Evolutionary conservation across 805 yeast species (phyloP).

Genomic region (Ogataea neopini): DNA sequence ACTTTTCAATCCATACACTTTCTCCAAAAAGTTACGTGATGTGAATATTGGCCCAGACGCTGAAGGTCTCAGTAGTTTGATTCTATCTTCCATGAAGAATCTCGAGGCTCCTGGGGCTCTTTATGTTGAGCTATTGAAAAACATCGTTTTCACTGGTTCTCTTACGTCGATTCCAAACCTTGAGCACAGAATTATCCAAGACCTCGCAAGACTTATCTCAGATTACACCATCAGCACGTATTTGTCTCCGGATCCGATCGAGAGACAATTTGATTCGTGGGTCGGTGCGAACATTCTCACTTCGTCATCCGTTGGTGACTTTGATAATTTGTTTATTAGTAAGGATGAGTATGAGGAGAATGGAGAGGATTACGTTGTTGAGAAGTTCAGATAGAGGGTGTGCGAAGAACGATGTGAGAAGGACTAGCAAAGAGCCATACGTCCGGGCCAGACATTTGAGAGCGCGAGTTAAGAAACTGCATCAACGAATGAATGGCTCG

Average conservation of each 20-base stretch:
- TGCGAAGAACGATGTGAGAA: too few species aligned
- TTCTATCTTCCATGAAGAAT: constrained; percentile 45
- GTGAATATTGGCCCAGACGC: constrained; percentile 51
- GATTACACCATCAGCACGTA: constrained; percentile 45
- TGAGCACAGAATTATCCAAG: constrained; percentile 54
- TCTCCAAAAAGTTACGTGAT: constrained; percentile 40
- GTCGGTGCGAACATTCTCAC: constrained; percentile 73
- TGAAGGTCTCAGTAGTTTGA: constrained; percentile 48
- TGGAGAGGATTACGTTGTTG: constrained; percentile 50
- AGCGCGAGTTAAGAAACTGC: too few species aligned
- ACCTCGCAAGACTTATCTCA: constrained; percentile 55
- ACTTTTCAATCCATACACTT: constrained; percentile 63
- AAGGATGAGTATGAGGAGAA: constrained; percentile 66
- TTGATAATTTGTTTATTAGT: constrained; percentile 59
- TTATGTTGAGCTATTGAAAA: constrained; percentile 42
- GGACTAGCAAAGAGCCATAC: too few species aligned
- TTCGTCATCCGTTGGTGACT: constrained; percentile 48
- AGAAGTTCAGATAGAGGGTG: constrained; percentile 46
- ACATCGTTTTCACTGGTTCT: constrained; percentile 64
- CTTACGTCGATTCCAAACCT: constrained; percentile 56
- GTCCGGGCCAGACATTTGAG: too few species aligned
- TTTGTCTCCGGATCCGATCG: constrained; percentile 43
- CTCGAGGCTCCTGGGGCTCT: constrained; percentile 45
- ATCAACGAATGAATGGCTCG: too few species aligned
- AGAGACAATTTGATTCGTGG: constrained; percentile 64